These are phyloP conservation scores for Maudiozyma barnettii DNA, from an alignment of 805 yeast species.

Conservation along the genomic window DNA sequence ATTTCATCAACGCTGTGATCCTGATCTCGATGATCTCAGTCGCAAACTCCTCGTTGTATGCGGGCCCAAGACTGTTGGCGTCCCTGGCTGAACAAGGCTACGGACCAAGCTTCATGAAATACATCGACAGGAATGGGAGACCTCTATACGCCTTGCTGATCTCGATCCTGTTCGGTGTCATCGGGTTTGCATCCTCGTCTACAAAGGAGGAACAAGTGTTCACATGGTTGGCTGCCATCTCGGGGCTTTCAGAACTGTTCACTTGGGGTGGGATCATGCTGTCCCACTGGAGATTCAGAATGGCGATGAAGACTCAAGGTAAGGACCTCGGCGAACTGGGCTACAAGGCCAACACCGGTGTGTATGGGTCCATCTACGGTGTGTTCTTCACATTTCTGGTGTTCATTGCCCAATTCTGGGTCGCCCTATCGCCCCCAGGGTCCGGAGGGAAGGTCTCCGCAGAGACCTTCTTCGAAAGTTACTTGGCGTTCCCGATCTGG, in stretches of 20 bases:
- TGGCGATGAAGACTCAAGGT: conserved; percentile 44
- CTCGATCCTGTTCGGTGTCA: conserved; percentile 44
- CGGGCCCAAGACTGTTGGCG: conserved; percentile 61
- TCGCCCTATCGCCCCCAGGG: conserved; percentile 49
- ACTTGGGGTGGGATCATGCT: conserved; percentile 50
- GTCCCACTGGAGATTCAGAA: conserved; percentile 46
- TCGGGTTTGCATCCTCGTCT: conserved; percentile 52
- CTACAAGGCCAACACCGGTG: conserved; percentile 40
- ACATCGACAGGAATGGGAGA: conserved; percentile 49
- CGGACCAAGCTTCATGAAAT: conserved; percentile 46
- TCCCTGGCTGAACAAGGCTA: conserved; percentile 63
- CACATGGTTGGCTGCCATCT: conserved; percentile 51
- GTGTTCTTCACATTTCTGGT: conserved; percentile 39
- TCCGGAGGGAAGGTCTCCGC: conserved; percentile 30
- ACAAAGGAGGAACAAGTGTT: conserved; percentile 43
- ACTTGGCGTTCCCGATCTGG: conserved; percentile 41
- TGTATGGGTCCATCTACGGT: conserved; percentile 43
- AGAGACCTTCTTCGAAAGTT: conserved; percentile 41
- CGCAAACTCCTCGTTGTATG: conserved; percentile 66
- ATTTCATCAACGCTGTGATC: conserved; percentile 66
- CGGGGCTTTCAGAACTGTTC: conserved; percentile 48
- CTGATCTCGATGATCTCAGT: conserved; percentile 65
- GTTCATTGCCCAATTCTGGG: conserved; percentile 52
- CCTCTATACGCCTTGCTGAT: conserved; percentile 47
- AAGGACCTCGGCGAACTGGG: conserved; percentile 39